These are phyloP conservation scores for Gossypium rotundifolium DNA, from an alignment of 345 rosid species.

Conservation along the genomic window DNA sequence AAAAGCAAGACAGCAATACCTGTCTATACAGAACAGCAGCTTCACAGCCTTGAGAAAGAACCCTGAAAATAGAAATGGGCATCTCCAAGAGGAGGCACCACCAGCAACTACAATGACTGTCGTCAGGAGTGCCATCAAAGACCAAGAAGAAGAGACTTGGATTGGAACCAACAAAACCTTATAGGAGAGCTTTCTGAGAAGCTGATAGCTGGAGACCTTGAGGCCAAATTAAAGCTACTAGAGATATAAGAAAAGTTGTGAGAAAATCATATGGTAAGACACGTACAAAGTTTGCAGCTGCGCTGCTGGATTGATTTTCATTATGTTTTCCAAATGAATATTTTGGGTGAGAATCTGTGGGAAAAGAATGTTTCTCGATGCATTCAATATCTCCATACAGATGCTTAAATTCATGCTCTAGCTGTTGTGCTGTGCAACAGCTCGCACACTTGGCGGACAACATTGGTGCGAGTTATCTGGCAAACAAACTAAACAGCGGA, in stretches of 20 bases:
- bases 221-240: constrained; percentile 56
- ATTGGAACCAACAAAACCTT: constrained; percentile 31
- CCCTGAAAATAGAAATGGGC: constrained; percentile 15
- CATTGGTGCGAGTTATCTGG: no score
- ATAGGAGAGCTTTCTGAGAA: constrained; percentile 39
- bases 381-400: no score
- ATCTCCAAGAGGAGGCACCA: constrained; percentile 24
- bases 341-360: no score
- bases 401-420: no score
- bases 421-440: no score
- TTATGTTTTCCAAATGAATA: no score
- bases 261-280: constrained; percentile 48
- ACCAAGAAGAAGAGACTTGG: constrained; percentile 40
- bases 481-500: no score
- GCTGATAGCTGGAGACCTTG: constrained; percentile 54
- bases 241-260: constrained; percentile 47
- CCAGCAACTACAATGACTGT: neutral
- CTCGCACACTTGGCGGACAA: no score
- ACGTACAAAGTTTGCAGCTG: constrained; percentile 59
- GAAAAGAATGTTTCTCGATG: no score
- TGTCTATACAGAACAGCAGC: neutral
- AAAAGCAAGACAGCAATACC: neutral
- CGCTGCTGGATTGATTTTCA: neutral
- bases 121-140: neutral
- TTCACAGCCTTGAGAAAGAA: neutral